Conservation (phyloP, 2,329 filamentous ascomycete genomes). For the Escovopsis weberi region DNA sequence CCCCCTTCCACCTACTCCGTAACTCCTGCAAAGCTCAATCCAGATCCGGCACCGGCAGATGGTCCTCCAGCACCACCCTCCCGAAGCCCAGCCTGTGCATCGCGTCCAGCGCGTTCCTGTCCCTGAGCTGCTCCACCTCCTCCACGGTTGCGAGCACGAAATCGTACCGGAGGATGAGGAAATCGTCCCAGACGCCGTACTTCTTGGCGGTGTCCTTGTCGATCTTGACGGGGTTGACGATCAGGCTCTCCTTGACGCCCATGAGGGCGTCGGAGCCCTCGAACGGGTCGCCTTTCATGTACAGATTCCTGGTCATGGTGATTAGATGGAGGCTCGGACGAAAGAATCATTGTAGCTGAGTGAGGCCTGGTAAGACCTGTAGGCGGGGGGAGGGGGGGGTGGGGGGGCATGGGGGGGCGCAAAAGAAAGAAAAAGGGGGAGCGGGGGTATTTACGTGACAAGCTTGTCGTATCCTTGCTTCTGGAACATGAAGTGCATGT, state of each 20-base stretch:
- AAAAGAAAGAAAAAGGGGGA: neutral
- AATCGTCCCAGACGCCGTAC: slow-evolving; percentile 50
- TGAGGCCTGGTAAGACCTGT: too few species aligned
- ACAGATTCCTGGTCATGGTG: slow-evolving; percentile 44
- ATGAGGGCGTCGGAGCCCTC: slow-evolving; percentile 77
- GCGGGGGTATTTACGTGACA: slow-evolving; percentile 51
- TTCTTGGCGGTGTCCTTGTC: slow-evolving; percentile 35
- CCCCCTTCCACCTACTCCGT: too few species aligned
- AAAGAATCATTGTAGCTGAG: too few species aligned
- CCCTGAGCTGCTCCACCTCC: slow-evolving; percentile 51
- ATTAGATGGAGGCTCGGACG: too few species aligned
- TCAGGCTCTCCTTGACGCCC: slow-evolving; percentile 67
- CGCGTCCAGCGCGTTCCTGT: slow-evolving; percentile 49
- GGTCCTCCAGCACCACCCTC: slow-evolving; percentile 60
- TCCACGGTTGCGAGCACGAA: slow-evolving; percentile 44
- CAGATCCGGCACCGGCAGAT: slow-evolving; percentile 58
- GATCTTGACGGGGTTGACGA: slow-evolving; percentile 46
- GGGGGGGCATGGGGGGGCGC: too few species aligned
- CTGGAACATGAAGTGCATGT: slow-evolving; percentile 84
- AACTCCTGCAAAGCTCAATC: slow-evolving; percentile 15
- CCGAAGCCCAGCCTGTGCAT: slow-evolving; percentile 46
- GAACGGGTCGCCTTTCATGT: slow-evolving; percentile 64
- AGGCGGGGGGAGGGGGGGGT: too few species aligned
- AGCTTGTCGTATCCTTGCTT: slow-evolving; percentile 65
- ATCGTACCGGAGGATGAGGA: slow-evolving; percentile 52